These are phyloP conservation scores for Paxillus rubicundulus DNA, from an alignment of 768 basidiomycete species.

Conservation along the genomic window DNA sequence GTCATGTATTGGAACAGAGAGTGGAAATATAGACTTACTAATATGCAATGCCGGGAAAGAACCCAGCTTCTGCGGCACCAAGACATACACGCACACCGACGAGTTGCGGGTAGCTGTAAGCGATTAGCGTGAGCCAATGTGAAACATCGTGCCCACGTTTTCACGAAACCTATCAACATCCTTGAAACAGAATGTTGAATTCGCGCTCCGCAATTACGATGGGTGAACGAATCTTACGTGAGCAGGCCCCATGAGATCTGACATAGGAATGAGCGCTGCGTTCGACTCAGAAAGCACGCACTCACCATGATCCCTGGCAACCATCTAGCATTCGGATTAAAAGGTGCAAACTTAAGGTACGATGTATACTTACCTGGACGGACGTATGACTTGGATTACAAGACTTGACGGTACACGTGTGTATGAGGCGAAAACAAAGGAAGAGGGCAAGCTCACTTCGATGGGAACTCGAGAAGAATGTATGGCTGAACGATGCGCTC, in stretches of 20 bases:
- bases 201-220: too few species aligned
- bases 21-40: constrained; percentile 56
- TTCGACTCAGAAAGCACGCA: constrained; percentile 21
- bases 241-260: constrained; percentile 63
- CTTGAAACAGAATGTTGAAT: constrained; percentile 27
- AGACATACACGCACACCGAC: constrained; percentile 53
- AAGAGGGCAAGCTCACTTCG: constrained; percentile 46
- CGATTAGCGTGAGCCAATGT: background rate
- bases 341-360: background rate
- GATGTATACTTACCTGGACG: constrained; percentile 45
- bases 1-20: too few species aligned
- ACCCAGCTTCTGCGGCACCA: too few species aligned
- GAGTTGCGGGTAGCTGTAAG: constrained; percentile 57
- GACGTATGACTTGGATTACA: constrained; percentile 59
- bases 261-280: background rate
- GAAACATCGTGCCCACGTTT: constrained; percentile 40
- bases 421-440: background rate
- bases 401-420: constrained; percentile 1
- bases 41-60: constrained; percentile 62
- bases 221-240: constrained; percentile 39
- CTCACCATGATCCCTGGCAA: constrained; percentile 62
- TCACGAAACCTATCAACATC: constrained; percentile 66
- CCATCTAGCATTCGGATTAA: constrained; percentile 40
- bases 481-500: constrained; percentile 43
- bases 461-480: constrained; percentile 55